Conservation (phyloP, 1,284 basidiomycete genomes). For the Phenoliferia sp. region DNA sequence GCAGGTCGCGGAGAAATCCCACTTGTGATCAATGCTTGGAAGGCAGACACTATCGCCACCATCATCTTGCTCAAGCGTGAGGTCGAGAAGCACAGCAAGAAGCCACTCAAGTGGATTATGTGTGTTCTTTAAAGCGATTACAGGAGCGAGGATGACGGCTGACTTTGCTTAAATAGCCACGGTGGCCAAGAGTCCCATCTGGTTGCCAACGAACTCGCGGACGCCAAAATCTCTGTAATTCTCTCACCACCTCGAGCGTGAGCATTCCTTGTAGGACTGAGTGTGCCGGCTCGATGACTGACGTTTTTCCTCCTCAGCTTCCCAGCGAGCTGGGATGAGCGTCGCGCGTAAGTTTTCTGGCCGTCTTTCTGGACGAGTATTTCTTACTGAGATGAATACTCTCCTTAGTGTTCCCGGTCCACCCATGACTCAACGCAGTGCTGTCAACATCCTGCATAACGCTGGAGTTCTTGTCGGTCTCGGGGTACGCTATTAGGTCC, state of each 20-base stretch:
- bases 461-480: slow-evolving; percentile 71
- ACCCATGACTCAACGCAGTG: slow-evolving; percentile 62
- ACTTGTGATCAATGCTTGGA: slow-evolving; percentile 63
- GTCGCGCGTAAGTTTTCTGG: slow-evolving; percentile 53
- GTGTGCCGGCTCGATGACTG: too few relatives aligned
- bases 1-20: slow-evolving; percentile 52
- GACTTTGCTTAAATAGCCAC: slow-evolving; percentile 27
- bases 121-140: slow-evolving; percentile 44
- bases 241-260: slow-evolving; percentile 55
- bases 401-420: slow-evolving; percentile 53
- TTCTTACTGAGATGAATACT: not conserved
- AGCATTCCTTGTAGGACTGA: not conserved
- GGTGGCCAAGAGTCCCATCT: slow-evolving; percentile 71
- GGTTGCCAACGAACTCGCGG: slow-evolving; percentile 66
- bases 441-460: slow-evolving; percentile 57
- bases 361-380: not conserved
- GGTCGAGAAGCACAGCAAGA: slow-evolving; percentile 57
- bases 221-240: slow-evolving; percentile 65
- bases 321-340: slow-evolving; percentile 62
- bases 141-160: not conserved
- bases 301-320: slow-evolving; percentile 38
- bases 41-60: slow-evolving; percentile 68
- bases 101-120: slow-evolving; percentile 46
- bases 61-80: slow-evolving; percentile 67
- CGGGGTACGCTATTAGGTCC: slow-evolving; percentile 48